Base-by-base conservation (phyloP, 176 grass and related monocot species). In the Oropetium thomaeum region DNA sequence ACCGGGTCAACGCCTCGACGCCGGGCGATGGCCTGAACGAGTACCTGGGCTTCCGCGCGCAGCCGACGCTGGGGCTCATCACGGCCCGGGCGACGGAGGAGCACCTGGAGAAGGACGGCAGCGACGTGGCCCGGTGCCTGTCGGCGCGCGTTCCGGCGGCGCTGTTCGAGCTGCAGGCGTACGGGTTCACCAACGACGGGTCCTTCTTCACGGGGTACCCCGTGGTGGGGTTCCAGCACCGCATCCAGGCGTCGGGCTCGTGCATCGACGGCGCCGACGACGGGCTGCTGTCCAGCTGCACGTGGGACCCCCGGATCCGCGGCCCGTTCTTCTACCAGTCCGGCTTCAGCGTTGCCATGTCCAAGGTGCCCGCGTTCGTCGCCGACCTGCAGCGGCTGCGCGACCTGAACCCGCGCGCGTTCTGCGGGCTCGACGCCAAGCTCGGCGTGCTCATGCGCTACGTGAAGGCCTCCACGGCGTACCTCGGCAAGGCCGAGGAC, bases 141-240 rank as follows among this genome's bases (percentile, higher is more conserved):
- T 28, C 58, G 20, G 40, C 28, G 58, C 73, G 58, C 7, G 20
- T 25, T 0, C 27, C 20, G 11, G 16, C 41, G 41, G 40, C 29
- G 41, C 16, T 7, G 11, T 62, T 17, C 28, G 58, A 76, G 58
- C 40, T 25, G 11, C 26, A 48, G 20, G 58, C 19, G 1, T 76
- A 47, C 58, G 73, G 73, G 12, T 48, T 63, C 73, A 76, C 73
- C 20, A 76, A 76, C 73, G 73, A 76, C 7, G 73, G 73, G 41
- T 27, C 25, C 6, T 23, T 48, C 41, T 91, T 91, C 89, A 85
- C 81, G 1, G 88, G 88, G 23, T 90, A 87, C 44, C 84, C 88
- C 3, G 84, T 90, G 16, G 53, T 90, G 0, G 88, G 89, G 14
- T 69, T 48, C 39, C 89, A 91, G 33, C 62, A 87, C 77, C 73